Base-by-base conservation (phyloP, 169 alveolate genomes). In the Plasmodium chabaudi region DNA sequence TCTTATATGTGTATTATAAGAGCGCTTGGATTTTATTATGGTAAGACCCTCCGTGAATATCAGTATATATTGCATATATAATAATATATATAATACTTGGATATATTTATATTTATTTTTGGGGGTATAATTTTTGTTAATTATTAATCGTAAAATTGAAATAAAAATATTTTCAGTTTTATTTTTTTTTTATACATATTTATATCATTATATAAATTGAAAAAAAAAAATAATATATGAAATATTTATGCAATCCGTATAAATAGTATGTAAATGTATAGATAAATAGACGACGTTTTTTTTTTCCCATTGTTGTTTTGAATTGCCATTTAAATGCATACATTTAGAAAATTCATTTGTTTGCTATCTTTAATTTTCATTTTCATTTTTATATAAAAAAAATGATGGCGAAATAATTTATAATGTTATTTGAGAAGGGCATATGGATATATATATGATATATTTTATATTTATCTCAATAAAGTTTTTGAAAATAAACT, bases 291-390 rank as follows among this genome's bases (percentile, higher is more conserved):
- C 17, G 59, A 51, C n/a, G 59, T 2, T 51, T 5, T 51, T 51
- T 51, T 51, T 51, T 51, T 0, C 17, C 59, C 4, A 51, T 51
- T 51, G 4, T 12, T 51, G n/a, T 67, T 67, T 67, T 67, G 75
- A 67, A 67, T 39, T 39, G 53, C n/a, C 10, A 51, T 9, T 15
- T 70, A 70, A 49, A 27, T 70, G 27, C 42, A 51, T 21, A 5
- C 60, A 23, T 70, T 70, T 12, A 34, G 6, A 34, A 34, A 34
- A 34, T 34, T 49, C 51, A 21, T 69, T 70, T 70, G 12, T 70
- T 23, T 13, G 68, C 51, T 21, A 39, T 70, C 82, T 70, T 70
- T 70, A 70, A 70, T 70, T 70, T 47, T 15, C 17, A 21, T 51
- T 70, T 70, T 70, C 5, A 57, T 57, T 23, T n/a, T 6, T 63